A percentile compares a stretch with the other conserved stretches of the same genome.
Conservation (phyloP, 164 flowering plant species). For the Macadamia integrifolia region DNA sequence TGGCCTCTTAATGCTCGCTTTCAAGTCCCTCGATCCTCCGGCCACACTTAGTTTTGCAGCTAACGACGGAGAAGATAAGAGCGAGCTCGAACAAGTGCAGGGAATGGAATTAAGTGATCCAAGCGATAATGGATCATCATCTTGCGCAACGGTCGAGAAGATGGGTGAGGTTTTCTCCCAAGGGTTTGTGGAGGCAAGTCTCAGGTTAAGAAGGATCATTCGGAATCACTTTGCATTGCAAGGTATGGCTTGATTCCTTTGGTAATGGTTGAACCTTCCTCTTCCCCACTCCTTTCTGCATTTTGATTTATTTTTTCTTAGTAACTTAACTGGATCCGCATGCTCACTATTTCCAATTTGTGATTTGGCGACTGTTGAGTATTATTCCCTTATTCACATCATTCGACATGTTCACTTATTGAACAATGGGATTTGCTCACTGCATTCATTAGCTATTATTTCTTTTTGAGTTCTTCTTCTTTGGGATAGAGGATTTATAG, state of each 20-base stretch:
- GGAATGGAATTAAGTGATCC: neutral
- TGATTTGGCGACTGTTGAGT: neutral
- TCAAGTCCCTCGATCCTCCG: slow-evolving; percentile 34
- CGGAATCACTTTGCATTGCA: slow-evolving; percentile 50
- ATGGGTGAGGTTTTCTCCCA: slow-evolving; percentile 60
- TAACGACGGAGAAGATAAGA: neutral
- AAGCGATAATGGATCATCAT: slow-evolving; percentile 1
- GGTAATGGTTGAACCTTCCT: neutral
- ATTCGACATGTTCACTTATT: neutral
- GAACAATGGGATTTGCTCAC: neutral
- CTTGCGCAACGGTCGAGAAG: slow-evolving; percentile 87
- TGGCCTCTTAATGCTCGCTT: slow-evolving; percentile 31
- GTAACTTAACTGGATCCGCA: neutral
- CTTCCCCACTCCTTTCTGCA: neutral
- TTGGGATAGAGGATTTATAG: no score
- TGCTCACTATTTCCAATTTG: neutral
- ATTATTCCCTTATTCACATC: neutral
- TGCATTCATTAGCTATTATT: no score
- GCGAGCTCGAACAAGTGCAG: neutral
- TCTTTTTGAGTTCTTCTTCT: no score
- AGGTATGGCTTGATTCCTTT: slow-evolving; percentile 33
- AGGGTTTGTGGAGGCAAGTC: slow-evolving; percentile 41
- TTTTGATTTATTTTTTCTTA: neutral
- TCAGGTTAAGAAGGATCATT: slow-evolving; percentile 56
- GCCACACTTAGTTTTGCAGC: neutral